A percentile compares a stretch with the other conserved stretches of the same genome.
Conservation (phyloP, 257 asterid species). For the Petrea volubilis region DNA sequence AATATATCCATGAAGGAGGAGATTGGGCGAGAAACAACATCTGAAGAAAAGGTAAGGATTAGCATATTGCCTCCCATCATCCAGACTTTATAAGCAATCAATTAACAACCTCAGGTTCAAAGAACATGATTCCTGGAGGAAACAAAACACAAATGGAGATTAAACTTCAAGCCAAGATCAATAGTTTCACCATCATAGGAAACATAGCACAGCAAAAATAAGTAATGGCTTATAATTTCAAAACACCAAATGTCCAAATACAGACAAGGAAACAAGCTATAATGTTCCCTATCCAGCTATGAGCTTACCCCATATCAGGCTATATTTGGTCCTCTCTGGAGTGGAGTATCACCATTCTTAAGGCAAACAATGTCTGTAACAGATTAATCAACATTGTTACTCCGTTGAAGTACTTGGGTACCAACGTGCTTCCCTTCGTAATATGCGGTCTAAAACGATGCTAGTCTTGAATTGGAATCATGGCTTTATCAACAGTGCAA, state of each 20-base stretch:
- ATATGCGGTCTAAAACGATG: constrained; percentile 69
- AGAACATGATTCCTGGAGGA: constrained; percentile 92
- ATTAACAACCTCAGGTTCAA: constrained; percentile 90
- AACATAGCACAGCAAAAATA: constrained; percentile 6
- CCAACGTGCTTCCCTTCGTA: constrained; percentile 76
- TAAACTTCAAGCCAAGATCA: constrained; percentile 8
- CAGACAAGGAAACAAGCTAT: neutral
- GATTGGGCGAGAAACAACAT: no score
- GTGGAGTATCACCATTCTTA: constrained; percentile 98
- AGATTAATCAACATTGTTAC: constrained; percentile 76
- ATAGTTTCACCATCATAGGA: constrained; percentile 7
- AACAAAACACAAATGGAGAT: constrained; percentile 8
- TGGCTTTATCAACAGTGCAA: neutral
- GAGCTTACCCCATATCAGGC: constrained; percentile 60
- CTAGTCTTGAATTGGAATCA: constrained; percentile 14
- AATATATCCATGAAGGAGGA: no score
- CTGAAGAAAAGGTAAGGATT: no score
- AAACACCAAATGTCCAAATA: neutral
- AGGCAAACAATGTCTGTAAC: constrained; percentile 93
- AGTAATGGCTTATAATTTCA: neutral
- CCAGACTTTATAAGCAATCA: no score
- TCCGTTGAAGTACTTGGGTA: constrained; percentile 83
- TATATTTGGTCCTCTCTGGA: constrained; percentile 91
- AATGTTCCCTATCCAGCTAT: neutral
- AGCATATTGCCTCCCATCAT: no score